Conservation (phyloP, 805 yeast genomes). For the Metschnikowia orientalis region DNA sequence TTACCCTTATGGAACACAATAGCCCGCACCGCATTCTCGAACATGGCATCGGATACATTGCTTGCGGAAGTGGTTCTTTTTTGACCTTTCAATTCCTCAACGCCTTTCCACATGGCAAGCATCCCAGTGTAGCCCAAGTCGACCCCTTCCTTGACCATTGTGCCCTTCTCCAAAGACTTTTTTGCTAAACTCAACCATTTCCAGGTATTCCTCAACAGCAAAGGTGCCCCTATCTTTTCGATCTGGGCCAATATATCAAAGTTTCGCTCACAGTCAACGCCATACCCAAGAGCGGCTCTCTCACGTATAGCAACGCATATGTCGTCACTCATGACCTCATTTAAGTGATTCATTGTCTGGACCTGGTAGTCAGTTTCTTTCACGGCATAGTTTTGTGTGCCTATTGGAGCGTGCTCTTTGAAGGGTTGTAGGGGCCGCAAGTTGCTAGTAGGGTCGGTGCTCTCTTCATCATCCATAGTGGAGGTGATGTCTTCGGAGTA, state of each 20-base stretch:
- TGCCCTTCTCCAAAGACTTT: conserved; percentile 56
- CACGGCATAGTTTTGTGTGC: conserved; percentile 1
- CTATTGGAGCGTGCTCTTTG: conserved; percentile 2
- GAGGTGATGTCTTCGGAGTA: conserved; percentile 27
- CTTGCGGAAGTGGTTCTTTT: conserved; percentile 33
- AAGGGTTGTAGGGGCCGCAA: conserved; percentile 3
- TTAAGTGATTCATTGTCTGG: no score
- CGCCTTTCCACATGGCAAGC: conserved; percentile 82
- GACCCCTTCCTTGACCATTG: conserved; percentile 63
- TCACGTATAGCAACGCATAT: conserved; percentile 67
- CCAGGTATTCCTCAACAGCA: conserved; percentile 71
- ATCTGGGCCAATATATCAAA: conserved; percentile 53
- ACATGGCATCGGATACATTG: conserved; percentile 34
- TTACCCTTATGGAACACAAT: conserved; percentile 48
- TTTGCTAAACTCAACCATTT: conserved; percentile 80
- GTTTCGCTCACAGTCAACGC: conserved; percentile 61
- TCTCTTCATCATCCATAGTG: conserved; percentile 29
- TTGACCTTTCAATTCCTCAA: conserved; percentile 44
- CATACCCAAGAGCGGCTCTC: conserved; percentile 72
- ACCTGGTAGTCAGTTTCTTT: conserved; percentile 16
- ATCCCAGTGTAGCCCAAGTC: conserved; percentile 90
- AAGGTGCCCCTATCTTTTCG: conserved; percentile 48
- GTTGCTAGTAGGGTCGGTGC: conserved; percentile 13
- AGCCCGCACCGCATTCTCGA: conserved; percentile 47
- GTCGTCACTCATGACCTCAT: conserved; percentile 59